Percentiles rank a stretch among this genome's conserved stretches.
Conservation (phyloP, 129 eudicot genomes). For the Oenanthe sinensis region DNA sequence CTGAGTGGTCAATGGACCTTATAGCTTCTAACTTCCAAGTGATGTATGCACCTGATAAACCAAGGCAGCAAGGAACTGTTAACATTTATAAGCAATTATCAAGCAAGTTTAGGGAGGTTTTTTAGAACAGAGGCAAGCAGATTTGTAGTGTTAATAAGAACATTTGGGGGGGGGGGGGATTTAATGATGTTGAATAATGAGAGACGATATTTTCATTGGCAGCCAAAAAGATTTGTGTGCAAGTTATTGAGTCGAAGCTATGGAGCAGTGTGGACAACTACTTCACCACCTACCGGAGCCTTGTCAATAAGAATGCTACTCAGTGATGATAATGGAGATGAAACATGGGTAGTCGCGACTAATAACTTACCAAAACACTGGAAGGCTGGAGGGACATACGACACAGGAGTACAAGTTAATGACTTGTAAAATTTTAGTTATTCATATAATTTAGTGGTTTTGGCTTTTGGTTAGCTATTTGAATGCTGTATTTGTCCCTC, state of each 20-base stretch:
- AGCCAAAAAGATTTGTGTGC: slow-evolving; percentile 56
- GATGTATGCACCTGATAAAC: background rate
- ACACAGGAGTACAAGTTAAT: slow-evolving; percentile 69
- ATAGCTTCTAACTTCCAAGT: background rate
- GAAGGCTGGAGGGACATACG: slow-evolving; percentile 67
- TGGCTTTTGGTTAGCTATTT: background rate
- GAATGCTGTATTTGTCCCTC: background rate
- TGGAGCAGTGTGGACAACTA: slow-evolving; percentile 83
- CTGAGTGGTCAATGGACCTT: background rate
- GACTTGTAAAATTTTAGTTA: background rate
- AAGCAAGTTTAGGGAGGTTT: background rate
- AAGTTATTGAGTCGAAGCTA: slow-evolving; percentile 59
- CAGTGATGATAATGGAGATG: slow-evolving; percentile 67
- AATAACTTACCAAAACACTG: slow-evolving; percentile 61
- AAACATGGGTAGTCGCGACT: slow-evolving; percentile 63
- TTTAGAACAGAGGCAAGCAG: background rate
- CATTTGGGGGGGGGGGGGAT: background rate
- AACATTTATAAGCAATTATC: background rate
- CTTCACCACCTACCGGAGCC: slow-evolving; percentile 66
- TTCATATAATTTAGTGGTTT: background rate
- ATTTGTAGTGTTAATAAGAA: background rate
- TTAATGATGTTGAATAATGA: background rate
- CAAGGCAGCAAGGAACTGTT: background rate
- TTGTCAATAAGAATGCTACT: slow-evolving; percentile 65
- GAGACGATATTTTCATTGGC: slow-evolving; percentile 17